A percentile compares a stretch with the other conserved stretches of the same genome.
Evolutionary conservation across 176 grass and related monocot species (phyloP).

Genomic region (Oryza australiensis): DNA sequence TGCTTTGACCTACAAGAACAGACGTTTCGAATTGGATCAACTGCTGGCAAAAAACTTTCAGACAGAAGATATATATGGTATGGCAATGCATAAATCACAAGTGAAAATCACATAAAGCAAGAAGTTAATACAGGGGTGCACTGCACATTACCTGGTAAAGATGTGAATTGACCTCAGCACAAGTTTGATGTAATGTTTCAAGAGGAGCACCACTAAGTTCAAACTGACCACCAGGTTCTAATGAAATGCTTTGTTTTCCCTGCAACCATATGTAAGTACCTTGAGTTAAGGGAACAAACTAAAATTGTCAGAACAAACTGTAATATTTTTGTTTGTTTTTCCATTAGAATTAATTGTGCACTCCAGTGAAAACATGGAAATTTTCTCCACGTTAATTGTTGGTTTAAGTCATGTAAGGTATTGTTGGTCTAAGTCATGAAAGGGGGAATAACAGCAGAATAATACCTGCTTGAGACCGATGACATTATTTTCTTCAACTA

Average conservation of each 20-base stretch:
- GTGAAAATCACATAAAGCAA: neutral
- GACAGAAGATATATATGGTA: neutral
- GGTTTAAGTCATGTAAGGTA: neutral
- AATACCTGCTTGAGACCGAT: constrained; percentile 90
- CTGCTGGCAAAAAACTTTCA: constrained; percentile 12
- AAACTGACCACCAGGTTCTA: constrained; percentile 97
- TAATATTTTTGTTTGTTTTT: neutral
- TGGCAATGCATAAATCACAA: neutral
- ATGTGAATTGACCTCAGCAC: constrained; percentile 99
- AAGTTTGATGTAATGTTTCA: constrained; percentile 95
- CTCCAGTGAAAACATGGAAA: neutral
- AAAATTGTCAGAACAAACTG: neutral
- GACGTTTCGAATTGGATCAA: neutral
- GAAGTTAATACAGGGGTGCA: neutral
- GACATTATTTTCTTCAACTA: constrained; percentile 81
- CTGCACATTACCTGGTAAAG: constrained; percentile 80
- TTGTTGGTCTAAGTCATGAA: neutral
- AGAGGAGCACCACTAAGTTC: constrained; percentile 96
- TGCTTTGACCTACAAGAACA: constrained; percentile 82
- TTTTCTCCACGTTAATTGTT: neutral
- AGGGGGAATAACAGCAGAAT: neutral
- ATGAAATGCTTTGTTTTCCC: constrained; percentile 91
- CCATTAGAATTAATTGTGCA: neutral
- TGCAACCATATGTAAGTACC: constrained; percentile 33
- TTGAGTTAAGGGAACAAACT: neutral